A percentile compares a stretch with the other conserved stretches of the same genome.
phyloP scores from a whole-genome alignment of 495 filamentous ascomycete species.

The Penicillium cataractarum region DNA sequence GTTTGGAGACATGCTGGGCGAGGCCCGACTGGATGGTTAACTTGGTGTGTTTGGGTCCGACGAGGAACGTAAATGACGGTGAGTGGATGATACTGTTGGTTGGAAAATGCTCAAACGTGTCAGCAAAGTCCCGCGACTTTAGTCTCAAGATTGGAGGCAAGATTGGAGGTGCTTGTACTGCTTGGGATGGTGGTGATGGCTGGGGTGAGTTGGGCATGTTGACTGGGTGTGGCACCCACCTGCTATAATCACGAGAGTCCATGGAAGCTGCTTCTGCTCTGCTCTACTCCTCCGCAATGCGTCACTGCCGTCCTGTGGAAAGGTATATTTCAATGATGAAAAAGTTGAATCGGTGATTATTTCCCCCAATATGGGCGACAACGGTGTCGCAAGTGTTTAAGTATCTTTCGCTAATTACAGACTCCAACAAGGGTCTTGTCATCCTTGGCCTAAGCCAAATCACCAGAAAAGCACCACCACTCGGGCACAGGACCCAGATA shows the following conservation, averaged over 20 bases:
- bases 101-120: not conserved
- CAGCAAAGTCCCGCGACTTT: not conserved
- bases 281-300: not conserved
- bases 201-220: not conserved
- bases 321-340: not conserved
- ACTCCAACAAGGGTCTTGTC: not conserved
- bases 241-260: slow-evolving; percentile 39
- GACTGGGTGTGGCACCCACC: slow-evolving; percentile 30
- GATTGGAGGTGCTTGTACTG: not conserved
- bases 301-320: not conserved
- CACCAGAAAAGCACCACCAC: slow-evolving; percentile 11
- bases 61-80: slow-evolving; percentile 53
- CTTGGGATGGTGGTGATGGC: too few species aligned
- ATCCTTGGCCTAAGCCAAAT: slow-evolving; percentile 6
- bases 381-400: not conserved
- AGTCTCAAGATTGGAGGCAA: not conserved
- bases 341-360: not conserved
- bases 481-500: slow-evolving; percentile 29
- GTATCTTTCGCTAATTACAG: not conserved
- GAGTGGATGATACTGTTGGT: slow-evolving; percentile 45
- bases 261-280: slow-evolving; percentile 32
- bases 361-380: not conserved
- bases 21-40: slow-evolving; percentile 52
- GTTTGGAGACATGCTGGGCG: slow-evolving; percentile 50
- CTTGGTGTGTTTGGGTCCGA: slow-evolving; percentile 49